These are phyloP conservation scores for Cyclotella distinguenda DNA, from an alignment of 108 stramenopile genomes.

Conservation along the genomic window DNA sequence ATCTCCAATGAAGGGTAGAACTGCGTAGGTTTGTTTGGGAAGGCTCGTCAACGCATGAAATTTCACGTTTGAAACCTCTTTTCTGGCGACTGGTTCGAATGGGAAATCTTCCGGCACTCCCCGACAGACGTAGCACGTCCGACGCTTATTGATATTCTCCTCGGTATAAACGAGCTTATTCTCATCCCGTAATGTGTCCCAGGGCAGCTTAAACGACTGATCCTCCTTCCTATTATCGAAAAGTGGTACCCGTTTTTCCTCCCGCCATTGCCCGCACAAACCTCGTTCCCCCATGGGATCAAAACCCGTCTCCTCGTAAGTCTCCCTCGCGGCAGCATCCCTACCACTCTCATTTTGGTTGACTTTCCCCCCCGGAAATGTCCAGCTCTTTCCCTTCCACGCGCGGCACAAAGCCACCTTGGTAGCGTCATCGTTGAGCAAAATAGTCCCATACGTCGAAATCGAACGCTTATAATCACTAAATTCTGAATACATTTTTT, in stretches of 20 bases:
- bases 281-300: slow-evolving; percentile 62
- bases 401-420: slow-evolving; percentile 63
- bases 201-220: slow-evolving; percentile 29
- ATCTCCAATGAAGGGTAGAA: slow-evolving; percentile 66
- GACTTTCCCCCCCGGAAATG: slow-evolving; percentile 85
- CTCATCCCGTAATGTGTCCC: slow-evolving; percentile 54
- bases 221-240: too few species aligned
- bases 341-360: slow-evolving; percentile 79
- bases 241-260: too few species aligned
- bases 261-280: slow-evolving; percentile 37
- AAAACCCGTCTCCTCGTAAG: slow-evolving; percentile 92
- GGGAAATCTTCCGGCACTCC: slow-evolving; percentile 83
- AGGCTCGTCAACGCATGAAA: slow-evolving; percentile 65
- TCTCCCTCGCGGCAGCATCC: slow-evolving; percentile 80
- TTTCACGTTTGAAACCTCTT: slow-evolving; percentile 71
- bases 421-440: slow-evolving; percentile 58
- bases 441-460: slow-evolving; percentile 80
- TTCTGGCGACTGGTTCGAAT: slow-evolving; percentile 82
- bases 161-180: slow-evolving; percentile 60
- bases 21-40: slow-evolving; percentile 72
- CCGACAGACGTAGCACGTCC: slow-evolving; percentile 75
- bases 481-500: slow-evolving; percentile 73
- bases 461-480: slow-evolving; percentile 73
- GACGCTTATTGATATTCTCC: slow-evolving; percentile 61
- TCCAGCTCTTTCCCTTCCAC: slow-evolving; percentile 75